These are phyloP conservation scores for Alnus rubra DNA, from an alignment of 306 rosid species.

Conservation along the genomic window DNA sequence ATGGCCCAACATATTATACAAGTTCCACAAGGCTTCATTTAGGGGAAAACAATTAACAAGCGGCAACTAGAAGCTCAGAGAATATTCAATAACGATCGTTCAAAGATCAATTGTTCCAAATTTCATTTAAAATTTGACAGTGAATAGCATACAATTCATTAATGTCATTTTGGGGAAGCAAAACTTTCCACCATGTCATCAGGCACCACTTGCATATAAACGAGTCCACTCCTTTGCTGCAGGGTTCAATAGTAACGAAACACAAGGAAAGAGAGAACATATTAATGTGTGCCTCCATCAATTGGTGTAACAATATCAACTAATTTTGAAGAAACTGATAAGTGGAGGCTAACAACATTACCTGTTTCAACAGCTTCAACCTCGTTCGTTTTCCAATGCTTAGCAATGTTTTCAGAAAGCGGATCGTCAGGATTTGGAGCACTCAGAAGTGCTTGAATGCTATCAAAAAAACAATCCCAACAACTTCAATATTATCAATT, in stretches of 20 bases:
- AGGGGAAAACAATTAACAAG: conserved; percentile 39
- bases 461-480: conserved; percentile 8
- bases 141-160: conserved; percentile 56
- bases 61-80: conserved; percentile 39
- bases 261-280: not conserved
- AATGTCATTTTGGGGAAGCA: conserved; percentile 43
- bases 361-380: conserved; percentile 99
- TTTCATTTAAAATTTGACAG: conserved; percentile 53
- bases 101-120: conserved; percentile 50
- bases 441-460: conserved; percentile 96
- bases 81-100: conserved; percentile 43
- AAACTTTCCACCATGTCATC: conserved; percentile 38
- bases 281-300: conserved; percentile 6
- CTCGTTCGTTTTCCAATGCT: conserved; percentile 92
- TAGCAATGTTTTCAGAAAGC: conserved; percentile 94
- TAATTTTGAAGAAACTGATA: not conserved
- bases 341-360: conserved; percentile 16
- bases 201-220: conserved; percentile 79
- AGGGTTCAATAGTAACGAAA: conserved; percentile 15
- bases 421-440: conserved; percentile 99
- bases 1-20: conserved; percentile 34
- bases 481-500: conserved; percentile 7
- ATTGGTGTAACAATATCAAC: conserved; percentile 7
- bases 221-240: conserved; percentile 95
- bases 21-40: conserved; percentile 41